phyloP scores from a whole-genome alignment of 176 grass and related monocot species.

The Avena atlantica region DNA sequence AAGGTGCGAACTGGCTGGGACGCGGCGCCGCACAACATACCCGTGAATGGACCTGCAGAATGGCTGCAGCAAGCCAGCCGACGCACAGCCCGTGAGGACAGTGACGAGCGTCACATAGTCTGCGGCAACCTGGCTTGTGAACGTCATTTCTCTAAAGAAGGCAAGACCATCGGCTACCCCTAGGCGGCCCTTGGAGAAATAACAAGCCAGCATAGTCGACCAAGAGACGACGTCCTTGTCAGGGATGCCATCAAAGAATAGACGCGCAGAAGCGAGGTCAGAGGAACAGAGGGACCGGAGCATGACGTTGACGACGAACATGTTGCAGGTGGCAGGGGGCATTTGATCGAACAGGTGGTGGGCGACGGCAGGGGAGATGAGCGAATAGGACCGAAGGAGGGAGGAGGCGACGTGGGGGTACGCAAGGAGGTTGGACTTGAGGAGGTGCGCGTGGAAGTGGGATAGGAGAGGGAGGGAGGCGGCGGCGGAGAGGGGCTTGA shows the following conservation, averaged over 20 bases:
- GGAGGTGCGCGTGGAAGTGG: slow-evolving; percentile 58
- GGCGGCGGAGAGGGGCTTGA: slow-evolving; percentile 47
- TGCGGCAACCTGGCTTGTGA: not conserved
- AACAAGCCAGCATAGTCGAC: slow-evolving; percentile 60
- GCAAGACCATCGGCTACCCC: slow-evolving; percentile 27
- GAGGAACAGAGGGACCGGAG: slow-evolving; percentile 47
- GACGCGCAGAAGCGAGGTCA: slow-evolving; percentile 32
- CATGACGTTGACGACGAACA: slow-evolving; percentile 57
- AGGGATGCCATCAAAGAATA: slow-evolving; percentile 51
- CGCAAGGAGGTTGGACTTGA: slow-evolving; percentile 54
- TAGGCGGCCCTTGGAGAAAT: slow-evolving; percentile 30
- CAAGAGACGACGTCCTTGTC: slow-evolving; percentile 62
- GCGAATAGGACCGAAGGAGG: slow-evolving; percentile 20
- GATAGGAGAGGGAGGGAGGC: slow-evolving; percentile 43
- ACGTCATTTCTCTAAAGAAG: slow-evolving; percentile 57
- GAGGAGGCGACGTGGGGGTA: slow-evolving; percentile 45
- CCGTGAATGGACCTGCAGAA: slow-evolving; percentile 60
- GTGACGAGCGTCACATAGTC: slow-evolving; percentile 51
- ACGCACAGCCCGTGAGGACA: slow-evolving; percentile 39
- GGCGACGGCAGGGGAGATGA: slow-evolving; percentile 28
- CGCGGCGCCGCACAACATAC: slow-evolving; percentile 22
- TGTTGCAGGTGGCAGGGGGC: slow-evolving; percentile 44
- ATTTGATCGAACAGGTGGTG: slow-evolving; percentile 64
- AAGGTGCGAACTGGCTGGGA: slow-evolving; percentile 38
- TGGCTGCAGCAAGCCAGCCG: slow-evolving; percentile 31